A percentile compares a stretch with the other conserved stretches of the same genome.
Evolutionary conservation across 108 stramenopile species (phyloP).

Genomic region (Cylindrotheca fusiformis): DNA sequence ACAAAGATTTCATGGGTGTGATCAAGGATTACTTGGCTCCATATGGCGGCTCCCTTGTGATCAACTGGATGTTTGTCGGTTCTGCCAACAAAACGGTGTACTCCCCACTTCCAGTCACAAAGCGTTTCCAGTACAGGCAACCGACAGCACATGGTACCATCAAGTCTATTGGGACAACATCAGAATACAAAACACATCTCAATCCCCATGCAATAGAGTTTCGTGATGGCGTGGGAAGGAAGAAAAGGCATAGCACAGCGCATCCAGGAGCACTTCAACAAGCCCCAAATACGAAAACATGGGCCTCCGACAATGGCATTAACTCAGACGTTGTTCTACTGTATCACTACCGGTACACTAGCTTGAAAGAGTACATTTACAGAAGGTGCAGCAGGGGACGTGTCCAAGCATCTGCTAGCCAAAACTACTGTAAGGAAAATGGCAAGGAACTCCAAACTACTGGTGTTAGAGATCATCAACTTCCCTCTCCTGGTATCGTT

Average conservation of each 20-base stretch:
- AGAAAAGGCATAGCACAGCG: neutral
- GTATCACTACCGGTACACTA: slow-evolving; percentile 5
- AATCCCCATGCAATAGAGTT: slow-evolving; percentile 10
- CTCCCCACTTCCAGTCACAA: slow-evolving; percentile 45
- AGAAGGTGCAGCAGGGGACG: neutral
- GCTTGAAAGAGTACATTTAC: slow-evolving; percentile 2
- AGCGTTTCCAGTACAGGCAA: slow-evolving; percentile 46
- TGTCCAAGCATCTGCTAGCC: neutral
- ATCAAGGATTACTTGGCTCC: slow-evolving; percentile 29
- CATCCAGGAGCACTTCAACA: too few relatives aligned
- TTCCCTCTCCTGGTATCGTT: neutral
- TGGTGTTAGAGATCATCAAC: neutral
- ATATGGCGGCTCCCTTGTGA: slow-evolving; percentile 26
- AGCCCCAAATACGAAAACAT: too few relatives aligned
- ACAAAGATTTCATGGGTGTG: slow-evolving; percentile 22
- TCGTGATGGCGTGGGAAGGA: neutral
- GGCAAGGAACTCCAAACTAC: neutral
- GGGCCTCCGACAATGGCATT: too few relatives aligned
- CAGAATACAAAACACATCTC: neutral
- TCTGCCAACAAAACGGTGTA: slow-evolving; percentile 32
- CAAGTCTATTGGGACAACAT: slow-evolving; percentile 7
- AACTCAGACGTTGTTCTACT: neutral
- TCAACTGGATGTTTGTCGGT: slow-evolving; percentile 51
- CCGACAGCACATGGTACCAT: neutral
- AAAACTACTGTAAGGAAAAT: neutral